These are phyloP conservation scores for Polygonum aviculare DNA, from an alignment of 148 eudicot species.

Conservation along the genomic window DNA sequence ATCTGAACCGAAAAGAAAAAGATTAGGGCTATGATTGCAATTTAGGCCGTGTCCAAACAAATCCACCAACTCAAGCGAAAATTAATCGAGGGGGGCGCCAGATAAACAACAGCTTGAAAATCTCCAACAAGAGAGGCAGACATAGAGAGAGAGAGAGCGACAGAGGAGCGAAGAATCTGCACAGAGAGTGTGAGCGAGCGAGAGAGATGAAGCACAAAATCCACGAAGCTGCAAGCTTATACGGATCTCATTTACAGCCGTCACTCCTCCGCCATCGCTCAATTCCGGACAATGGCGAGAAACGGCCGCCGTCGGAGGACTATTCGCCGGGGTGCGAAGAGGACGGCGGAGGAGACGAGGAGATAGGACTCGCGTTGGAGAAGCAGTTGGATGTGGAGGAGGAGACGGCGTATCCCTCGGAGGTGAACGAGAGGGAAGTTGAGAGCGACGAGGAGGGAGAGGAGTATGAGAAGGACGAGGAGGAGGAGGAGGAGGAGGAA, in stretches of 20 bases:
- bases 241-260: not conserved
- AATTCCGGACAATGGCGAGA: not conserved
- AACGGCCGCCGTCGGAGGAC: not conserved
- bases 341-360: not conserved
- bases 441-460: slow-evolving; percentile 12
- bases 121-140: not conserved
- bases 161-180: slow-evolving; percentile 1
- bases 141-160: not conserved
- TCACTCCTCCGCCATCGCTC: not conserved
- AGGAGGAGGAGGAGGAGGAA: slow-evolving; percentile 11
- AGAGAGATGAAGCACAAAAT: slow-evolving; percentile 8
- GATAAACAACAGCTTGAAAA: slow-evolving; percentile 3
- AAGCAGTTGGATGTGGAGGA: not conserved
- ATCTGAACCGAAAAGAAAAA: not conserved
- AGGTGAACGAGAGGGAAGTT: slow-evolving; percentile 8
- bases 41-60: not conserved
- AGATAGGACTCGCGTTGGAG: not conserved
- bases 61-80: not conserved
- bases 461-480: slow-evolving; percentile 12
- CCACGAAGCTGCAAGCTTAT: not conserved
- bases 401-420: slow-evolving; percentile 2
- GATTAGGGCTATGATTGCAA: not conserved
- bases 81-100: not conserved
- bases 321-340: not conserved
- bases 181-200: not conserved